Base-by-base conservation (phyloP, 345 rosid genomes). In the Durio zibethinus region DNA sequence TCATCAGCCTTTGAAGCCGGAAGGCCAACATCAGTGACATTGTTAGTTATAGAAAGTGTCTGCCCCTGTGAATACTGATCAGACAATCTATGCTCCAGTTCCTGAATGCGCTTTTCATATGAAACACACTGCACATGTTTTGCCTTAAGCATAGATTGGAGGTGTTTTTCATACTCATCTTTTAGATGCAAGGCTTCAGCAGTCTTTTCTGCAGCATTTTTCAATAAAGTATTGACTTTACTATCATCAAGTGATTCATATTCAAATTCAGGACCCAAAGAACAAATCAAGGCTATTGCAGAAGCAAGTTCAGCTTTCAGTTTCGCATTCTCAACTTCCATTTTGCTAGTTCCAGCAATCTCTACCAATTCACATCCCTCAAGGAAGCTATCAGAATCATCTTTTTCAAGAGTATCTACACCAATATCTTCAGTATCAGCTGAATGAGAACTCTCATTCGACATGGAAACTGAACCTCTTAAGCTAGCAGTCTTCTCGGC, bases 251-350 rank as follows among this genome's bases (percentile, higher is more conserved):
- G 81, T 25, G 83, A 65, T 42, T 92, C 97, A 68, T 84, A 91
- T 74, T 92, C 97, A 70, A 85, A 72, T 54, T 92, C 94, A 73
- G 88, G 93, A 74, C 80, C 80, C 72, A 90, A 77, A 31, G 91
- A 89, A 82, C 99, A 94, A 21, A 94, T 87, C 25, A 72, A 54
- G 57, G 98, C 97, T 78, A 94, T 87, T 38, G 91, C 92, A 79
- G 97, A 91, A 85, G 99, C 99, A 83, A 94, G 97, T 57, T 97
- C 98, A 59, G 99, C 99, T 89, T 91, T 97, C 79, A 97, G 86
- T 83, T 87, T 97, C 80, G 95, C 97, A 83, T 94, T 97, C 88
- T 97, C 98, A 76, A 97, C 99, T 86, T 97, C 99, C 81, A 88
- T 78, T 86, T 86, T 92, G 87, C 97, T 92, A 43, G 99, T 97